phyloP scores from a whole-genome alignment of 2,329 filamentous ascomycete species.

The Paecilomyces sp. region DNA sequence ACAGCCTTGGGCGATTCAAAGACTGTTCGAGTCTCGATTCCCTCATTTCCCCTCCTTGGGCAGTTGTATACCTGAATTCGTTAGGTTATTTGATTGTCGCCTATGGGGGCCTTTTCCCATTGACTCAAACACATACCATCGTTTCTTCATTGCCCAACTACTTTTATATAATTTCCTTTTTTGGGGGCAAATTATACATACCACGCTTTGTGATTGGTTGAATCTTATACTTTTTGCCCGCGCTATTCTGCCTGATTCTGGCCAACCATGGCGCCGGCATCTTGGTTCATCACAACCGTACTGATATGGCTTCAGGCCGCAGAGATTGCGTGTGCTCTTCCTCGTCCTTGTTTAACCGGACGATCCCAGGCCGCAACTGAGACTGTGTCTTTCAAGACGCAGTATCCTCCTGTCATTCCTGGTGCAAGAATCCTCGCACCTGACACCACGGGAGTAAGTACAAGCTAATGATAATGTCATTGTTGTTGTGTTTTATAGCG shows the following conservation, averaged over 20 bases:
- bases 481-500: background rate
- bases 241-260: background rate
- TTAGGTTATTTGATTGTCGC: background rate
- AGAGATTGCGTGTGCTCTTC: constrained; percentile 19
- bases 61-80: background rate
- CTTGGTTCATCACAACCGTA: constrained; percentile 19
- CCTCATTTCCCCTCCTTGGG: background rate
- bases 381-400: constrained; percentile 20
- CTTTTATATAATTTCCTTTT: background rate
- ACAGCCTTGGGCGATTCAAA: background rate
- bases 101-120: background rate
- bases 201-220: background rate
- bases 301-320: constrained; percentile 29
- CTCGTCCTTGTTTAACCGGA: constrained; percentile 10
- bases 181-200: background rate
- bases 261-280: constrained; percentile 13
- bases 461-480: background rate
- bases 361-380: constrained; percentile 1
- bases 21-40: background rate
- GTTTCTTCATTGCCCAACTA: background rate
- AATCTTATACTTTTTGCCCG: background rate
- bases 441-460: constrained; percentile 24
- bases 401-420: constrained; percentile 26
- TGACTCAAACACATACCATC: background rate
- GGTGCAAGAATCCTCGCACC: constrained; percentile 19